phyloP scores from a whole-genome alignment of 2,329 filamentous ascomycete species.

The Scedosporium aurantiacum region DNA sequence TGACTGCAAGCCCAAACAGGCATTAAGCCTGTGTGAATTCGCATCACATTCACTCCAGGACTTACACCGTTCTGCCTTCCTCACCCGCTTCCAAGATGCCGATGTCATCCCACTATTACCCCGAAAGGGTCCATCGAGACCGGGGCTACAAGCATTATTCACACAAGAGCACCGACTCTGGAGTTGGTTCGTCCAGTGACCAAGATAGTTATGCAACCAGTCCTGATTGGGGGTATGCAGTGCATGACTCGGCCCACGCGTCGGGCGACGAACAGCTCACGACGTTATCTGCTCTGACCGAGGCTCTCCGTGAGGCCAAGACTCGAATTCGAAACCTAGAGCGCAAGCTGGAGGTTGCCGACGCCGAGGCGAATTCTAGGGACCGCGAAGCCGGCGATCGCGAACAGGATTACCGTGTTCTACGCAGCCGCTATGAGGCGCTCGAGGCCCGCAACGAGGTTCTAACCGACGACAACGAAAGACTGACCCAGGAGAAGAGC shows the following conservation, averaged over 20 bases:
- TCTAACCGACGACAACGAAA: constrained; percentile 25
- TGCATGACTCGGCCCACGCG: constrained; percentile 10
- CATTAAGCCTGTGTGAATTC: too few species aligned
- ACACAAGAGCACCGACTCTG: constrained; percentile 13
- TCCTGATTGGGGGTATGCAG: constrained; percentile 11
- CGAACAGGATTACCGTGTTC: constrained; percentile 4
- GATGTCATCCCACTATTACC: not conserved
- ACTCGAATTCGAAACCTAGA: not conserved
- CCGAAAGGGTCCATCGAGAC: not conserved
- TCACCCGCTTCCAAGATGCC: not conserved
- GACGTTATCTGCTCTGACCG: constrained; percentile 3
- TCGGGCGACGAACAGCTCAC: not conserved
- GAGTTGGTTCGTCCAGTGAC: constrained; percentile 13
- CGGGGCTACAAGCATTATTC: constrained; percentile 9
- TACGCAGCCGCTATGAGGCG: constrained; percentile 5
- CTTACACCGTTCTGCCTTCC: not conserved
- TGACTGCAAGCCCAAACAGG: too few species aligned
- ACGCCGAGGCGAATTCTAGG: not conserved
- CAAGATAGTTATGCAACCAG: constrained; percentile 11
- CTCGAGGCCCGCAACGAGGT: constrained; percentile 12
- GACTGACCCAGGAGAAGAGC: not conserved
- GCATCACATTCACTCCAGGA: not conserved
- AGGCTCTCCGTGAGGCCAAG: constrained; percentile 4
- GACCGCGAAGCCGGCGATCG: constrained; percentile 4
- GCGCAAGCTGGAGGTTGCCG: not conserved